phyloP scores from a whole-genome alignment of 805 yeast genomes.

The Yamadazyma phyllophila region DNA sequence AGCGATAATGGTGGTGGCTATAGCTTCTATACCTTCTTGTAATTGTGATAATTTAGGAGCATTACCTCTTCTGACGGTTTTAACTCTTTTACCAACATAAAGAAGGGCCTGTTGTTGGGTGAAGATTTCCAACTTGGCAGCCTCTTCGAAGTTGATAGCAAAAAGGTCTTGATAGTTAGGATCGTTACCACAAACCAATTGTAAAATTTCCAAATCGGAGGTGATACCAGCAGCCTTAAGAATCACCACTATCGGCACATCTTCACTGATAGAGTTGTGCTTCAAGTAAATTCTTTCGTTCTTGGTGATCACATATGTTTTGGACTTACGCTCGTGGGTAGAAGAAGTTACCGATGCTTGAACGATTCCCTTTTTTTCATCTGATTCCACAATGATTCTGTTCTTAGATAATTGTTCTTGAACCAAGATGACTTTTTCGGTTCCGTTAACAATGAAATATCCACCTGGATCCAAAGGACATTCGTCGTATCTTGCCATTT shows the following conservation, averaged over 20 bases:
- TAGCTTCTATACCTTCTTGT: conserved; percentile 96
- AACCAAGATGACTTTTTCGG: conserved; percentile 93
- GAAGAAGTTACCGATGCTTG: conserved; percentile 98
- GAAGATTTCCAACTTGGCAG: conserved; percentile 76
- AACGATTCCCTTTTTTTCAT: conserved; percentile 87
- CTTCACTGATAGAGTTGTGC: conserved; percentile 94
- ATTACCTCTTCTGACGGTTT: conserved; percentile 84
- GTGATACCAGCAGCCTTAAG: conserved; percentile 93
- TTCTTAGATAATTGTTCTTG: conserved; percentile 97
- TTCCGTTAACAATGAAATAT: conserved; percentile 95
- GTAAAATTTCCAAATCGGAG: conserved; percentile 90
- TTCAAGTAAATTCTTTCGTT: conserved; percentile 85
- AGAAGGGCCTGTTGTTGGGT: conserved; percentile 94
- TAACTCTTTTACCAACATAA: conserved; percentile 86
- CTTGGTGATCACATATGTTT: conserved; percentile 92
- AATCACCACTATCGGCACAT: conserved; percentile 89
- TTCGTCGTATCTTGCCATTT: conserved; percentile 87
- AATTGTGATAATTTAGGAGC: conserved; percentile 73
- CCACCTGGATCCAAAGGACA: conserved; percentile 99
- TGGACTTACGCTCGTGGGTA: conserved; percentile 96
- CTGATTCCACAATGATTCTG: conserved; percentile 97
- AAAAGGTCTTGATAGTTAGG: conserved; percentile 88
- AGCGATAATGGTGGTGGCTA: conserved; percentile 94
- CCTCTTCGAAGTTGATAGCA: conserved; percentile 91
- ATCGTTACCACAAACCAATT: conserved; percentile 88